Evolutionary conservation across 1,284 basidiomycete genomes (phyloP).

Genomic region (Schizophyllum commune): DNA sequence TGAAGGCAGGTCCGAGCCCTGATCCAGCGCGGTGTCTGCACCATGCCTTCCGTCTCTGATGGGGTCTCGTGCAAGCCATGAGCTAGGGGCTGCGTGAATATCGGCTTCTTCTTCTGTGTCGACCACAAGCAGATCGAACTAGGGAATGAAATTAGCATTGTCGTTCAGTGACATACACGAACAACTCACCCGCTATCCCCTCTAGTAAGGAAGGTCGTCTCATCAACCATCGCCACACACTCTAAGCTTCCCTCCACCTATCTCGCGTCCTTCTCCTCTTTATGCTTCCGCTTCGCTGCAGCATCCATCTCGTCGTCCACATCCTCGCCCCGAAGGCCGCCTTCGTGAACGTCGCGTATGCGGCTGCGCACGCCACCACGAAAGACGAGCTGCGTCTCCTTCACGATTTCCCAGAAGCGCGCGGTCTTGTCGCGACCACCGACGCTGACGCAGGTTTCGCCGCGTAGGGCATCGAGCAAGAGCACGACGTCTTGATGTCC

Average conservation of each 20-base stretch:
- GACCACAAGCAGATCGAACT: constrained; percentile 91
- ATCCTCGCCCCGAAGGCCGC: constrained; percentile 54
- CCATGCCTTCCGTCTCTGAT: constrained; percentile 67
- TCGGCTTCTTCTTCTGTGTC: constrained; percentile 93
- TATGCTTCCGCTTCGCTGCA: constrained; percentile 20
- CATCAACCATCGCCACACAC: constrained; percentile 91
- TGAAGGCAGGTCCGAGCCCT: constrained; percentile 76
- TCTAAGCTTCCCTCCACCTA: constrained; percentile 91
- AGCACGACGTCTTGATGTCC: constrained; percentile 92
- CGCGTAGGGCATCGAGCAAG: constrained; percentile 71
- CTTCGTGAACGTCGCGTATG: constrained; percentile 75
- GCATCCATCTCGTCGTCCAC: constrained; percentile 28
- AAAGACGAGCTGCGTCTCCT: constrained; percentile 95
- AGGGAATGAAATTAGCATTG: constrained; percentile 3
- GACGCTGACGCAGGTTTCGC: constrained; percentile 81
- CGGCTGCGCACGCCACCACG: constrained; percentile 83
- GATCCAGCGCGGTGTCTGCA: constrained; percentile 84
- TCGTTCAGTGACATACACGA: neutral
- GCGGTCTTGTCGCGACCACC: constrained; percentile 90
- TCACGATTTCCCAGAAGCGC: constrained; percentile 94
- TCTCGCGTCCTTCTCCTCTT: constrained; percentile 34
- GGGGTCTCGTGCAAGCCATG: constrained; percentile 76
- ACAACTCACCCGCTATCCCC: constrained; percentile 83
- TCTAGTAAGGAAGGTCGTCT: constrained; percentile 86
- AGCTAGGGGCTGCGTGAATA: constrained; percentile 78